phyloP scores from a whole-genome alignment of 768 basidiomycete species.

The Termitomyces sp. region DNA sequence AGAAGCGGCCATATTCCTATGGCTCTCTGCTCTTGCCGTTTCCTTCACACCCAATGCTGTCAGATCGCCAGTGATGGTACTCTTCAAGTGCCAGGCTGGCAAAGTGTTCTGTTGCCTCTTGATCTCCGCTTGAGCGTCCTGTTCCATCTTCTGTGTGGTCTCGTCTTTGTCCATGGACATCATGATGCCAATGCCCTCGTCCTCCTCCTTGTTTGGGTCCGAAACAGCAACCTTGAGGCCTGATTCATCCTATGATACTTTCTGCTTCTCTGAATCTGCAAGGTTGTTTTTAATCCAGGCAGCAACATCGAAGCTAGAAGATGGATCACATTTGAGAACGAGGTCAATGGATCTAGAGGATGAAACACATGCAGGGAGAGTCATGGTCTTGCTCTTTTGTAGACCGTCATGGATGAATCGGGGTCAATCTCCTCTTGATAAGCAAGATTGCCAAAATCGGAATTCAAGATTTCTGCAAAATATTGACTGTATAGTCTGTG shows the following conservation, averaged over 20 bases:
- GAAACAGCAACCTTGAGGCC: constrained; percentile 77
- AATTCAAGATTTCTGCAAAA: too few relatives aligned
- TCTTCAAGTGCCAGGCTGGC: constrained; percentile 94
- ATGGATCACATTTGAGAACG: background rate
- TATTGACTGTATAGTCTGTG: too few relatives aligned
- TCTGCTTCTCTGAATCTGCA: constrained; percentile 60
- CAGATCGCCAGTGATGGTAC: constrained; percentile 90
- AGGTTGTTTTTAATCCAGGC: constrained; percentile 79
- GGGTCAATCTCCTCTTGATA: constrained; percentile 67
- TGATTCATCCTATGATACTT: constrained; percentile 46
- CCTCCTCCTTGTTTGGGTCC: constrained; percentile 55
- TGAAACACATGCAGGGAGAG: constrained; percentile 70
- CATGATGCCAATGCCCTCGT: constrained; percentile 81
- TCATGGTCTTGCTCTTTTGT: constrained; percentile 85
- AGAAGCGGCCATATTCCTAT: constrained; percentile 33
- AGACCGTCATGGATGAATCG: constrained; percentile 83
- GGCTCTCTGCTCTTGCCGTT: constrained; percentile 49
- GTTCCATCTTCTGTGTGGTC: too few relatives aligned
- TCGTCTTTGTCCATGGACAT: too few relatives aligned
- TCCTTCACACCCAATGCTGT: constrained; percentile 85
- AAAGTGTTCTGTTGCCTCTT: constrained; percentile 90
- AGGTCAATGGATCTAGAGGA: background rate
- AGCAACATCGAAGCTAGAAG: constrained; percentile 72
- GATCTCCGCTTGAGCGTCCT: too few relatives aligned
- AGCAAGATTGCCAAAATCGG: constrained; percentile 52